Percentiles rank a stretch among this genome's conserved stretches.
Conservation (phyloP, 2,329 filamentous ascomycete genomes). For the Dactylonectria macrodidyma region DNA sequence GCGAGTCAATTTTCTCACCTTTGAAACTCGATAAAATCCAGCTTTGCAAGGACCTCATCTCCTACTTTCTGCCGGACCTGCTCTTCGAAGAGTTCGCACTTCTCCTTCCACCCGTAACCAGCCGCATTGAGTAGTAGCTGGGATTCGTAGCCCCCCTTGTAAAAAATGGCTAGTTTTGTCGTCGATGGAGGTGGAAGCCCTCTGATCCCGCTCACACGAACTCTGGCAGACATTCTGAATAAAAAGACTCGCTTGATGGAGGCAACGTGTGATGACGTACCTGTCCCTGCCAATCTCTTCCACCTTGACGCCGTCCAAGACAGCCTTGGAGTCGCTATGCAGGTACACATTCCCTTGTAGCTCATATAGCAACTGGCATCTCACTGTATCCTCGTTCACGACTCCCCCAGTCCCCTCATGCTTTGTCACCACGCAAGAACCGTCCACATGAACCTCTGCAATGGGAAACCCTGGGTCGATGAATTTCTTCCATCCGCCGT, state of each 20-base stretch:
- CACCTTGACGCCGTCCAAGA: conserved; percentile 30
- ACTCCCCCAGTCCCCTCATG: conserved; percentile 15
- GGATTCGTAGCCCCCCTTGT: conserved; percentile 17
- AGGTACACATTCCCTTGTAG: conserved; percentile 22
- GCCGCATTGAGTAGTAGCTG: conserved; percentile 13
- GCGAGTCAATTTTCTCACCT: background rate
- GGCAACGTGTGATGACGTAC: background rate
- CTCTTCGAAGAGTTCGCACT: conserved; percentile 20
- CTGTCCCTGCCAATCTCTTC: conserved; percentile 26
- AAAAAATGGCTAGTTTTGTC: conserved; percentile 23
- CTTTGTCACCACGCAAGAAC: conserved; percentile 57
- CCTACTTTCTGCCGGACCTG: conserved; percentile 8
- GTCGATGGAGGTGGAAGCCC: conserved; percentile 21
- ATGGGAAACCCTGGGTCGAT: conserved; percentile 62
- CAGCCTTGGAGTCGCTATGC: conserved; percentile 19
- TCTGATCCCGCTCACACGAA: conserved; percentile 20
- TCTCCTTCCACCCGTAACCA: conserved; percentile 22
- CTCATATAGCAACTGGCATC: conserved; percentile 23
- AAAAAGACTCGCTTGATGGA: background rate
- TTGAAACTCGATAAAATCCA: conserved; percentile 20
- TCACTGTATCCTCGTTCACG: conserved; percentile 19
- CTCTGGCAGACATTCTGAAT: conserved; percentile 8
- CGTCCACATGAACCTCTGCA: conserved; percentile 62
- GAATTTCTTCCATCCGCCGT: conserved; percentile 36
- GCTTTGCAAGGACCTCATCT: background rate